Evolutionary conservation across 805 yeast species (phyloP), one percentile per base, ranked within the genome.

Genomic region (Yamadazyma sp.): DNA sequence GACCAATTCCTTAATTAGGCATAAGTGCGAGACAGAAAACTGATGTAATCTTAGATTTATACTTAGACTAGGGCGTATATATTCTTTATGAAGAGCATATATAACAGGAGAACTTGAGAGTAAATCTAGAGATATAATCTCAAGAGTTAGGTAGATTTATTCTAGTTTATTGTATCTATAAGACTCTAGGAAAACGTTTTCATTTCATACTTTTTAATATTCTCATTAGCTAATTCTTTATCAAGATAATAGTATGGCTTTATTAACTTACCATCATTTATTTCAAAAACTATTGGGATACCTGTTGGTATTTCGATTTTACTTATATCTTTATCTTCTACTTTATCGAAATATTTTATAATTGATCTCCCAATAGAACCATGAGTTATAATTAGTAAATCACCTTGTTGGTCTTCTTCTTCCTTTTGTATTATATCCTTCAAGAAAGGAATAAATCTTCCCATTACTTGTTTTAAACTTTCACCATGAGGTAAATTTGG

Each of bases 281-380:
- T 38, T 37, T 67, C 71, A 44, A 67, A 66, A 16, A 65, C 63
- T n/a, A 65, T 47, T 7, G 73, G 73, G 4, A 67, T 58, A 1
- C 72, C 73, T 1, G 71, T 67, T 13, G 73, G 72, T 3, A 65
- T 66, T 41, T 67, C 65, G 35, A 67, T 62, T 28, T 58, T 54
- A 27, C 61, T 55, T 21, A 67, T 65, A 34, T 59, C 64, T 23
- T 54, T 55, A 44, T 67, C 69, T 33, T 60, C 54, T 18, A 65
- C 59, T 21, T 52, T 48, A 30, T 53, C 53, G 20, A 67, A 52
- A 33, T 62, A 55, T 46, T 66, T 66, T 22, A 65, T 66, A 20
- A 67, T 45, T 31, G 68, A 59, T 37, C 73, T 55, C 9, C 64
- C 70, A 11, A 65, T 55, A 26, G 66, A 59, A 4, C 73, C 73